Conservation (phyloP, 306 rosid genomes). For the Cercis canadensis region DNA sequence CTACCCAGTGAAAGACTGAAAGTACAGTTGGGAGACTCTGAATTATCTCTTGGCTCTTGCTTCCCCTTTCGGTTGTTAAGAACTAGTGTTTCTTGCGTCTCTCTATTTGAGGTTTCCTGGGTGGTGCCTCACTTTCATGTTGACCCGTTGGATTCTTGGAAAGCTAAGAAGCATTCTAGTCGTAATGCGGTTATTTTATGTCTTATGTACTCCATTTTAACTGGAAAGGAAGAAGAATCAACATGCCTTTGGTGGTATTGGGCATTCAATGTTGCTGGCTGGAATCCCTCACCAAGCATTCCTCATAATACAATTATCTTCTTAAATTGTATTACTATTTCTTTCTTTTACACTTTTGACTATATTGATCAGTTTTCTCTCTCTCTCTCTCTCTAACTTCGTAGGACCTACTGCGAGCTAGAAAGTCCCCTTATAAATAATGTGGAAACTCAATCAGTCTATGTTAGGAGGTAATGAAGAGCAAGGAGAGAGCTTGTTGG, state of each 20-base stretch:
- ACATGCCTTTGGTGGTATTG: neutral
- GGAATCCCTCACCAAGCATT: neutral
- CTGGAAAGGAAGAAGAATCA: neutral
- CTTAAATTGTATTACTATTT: neutral
- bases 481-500: conserved; percentile 56
- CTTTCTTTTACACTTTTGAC: conserved; percentile 15
- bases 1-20: neutral
- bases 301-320: conserved; percentile 2
- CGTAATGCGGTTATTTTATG: neutral
- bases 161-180: neutral
- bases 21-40: neutral
- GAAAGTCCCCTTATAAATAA: conserved; percentile 40
- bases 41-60: neutral
- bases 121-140: conserved; percentile 9
- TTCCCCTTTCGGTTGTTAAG: neutral
- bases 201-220: neutral
- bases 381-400: conserved; percentile 8
- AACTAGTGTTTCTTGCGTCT: neutral
- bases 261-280: neutral
- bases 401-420: conserved; percentile 19
- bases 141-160: neutral
- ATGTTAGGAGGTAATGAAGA: conserved; percentile 55
- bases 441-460: conserved; percentile 67
- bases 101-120: neutral
- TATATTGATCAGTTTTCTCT: neutral